These are phyloP conservation scores for Bauhinia variegata DNA, from an alignment of 306 rosid genomes.

Conservation along the genomic window DNA sequence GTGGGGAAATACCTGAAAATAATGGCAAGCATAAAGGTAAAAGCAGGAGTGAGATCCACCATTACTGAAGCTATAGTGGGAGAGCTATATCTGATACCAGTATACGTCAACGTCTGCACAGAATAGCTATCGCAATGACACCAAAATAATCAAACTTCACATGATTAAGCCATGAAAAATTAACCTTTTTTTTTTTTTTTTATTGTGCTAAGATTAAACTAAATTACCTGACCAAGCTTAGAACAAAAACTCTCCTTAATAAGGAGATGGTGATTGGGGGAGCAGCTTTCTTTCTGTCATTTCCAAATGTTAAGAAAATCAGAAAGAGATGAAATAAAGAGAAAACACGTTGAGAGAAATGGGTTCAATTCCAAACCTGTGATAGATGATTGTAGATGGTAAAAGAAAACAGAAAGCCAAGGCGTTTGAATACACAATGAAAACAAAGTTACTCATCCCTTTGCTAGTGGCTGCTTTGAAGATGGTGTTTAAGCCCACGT, in stretches of 20 bases:
- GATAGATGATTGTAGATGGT: conserved; percentile 38
- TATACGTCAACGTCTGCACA: conserved; percentile 34
- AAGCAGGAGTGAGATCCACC: conserved; percentile 52
- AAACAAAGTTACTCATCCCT: conserved; percentile 50
- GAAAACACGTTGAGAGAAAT: not conserved
- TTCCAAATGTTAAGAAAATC: not conserved
- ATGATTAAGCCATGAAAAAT: too few relatives aligned
- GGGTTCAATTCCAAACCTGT: conserved; percentile 27
- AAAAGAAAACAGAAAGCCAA: conserved; percentile 48
- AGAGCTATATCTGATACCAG: conserved; percentile 54
- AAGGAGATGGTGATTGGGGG: conserved; percentile 33
- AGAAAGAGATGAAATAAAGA: not conserved
- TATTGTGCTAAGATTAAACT: too few relatives aligned
- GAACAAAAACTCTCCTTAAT: conserved; percentile 34
- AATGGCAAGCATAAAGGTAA: conserved; percentile 49
- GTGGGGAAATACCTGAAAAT: conserved; percentile 43
- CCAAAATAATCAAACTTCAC: not conserved
- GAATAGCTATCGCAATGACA: conserved; percentile 17
- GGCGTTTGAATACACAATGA: conserved; percentile 40
- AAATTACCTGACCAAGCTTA: conserved; percentile 39
- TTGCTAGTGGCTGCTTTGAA: conserved; percentile 36
- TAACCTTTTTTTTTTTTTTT: too few relatives aligned
- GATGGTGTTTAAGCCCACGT: conserved; percentile 42
- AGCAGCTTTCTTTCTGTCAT: conserved; percentile 40
- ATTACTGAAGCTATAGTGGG: conserved; percentile 53